These are phyloP conservation scores for Trichoderma sp. DNA, from an alignment of 2,329 filamentous ascomycete genomes.

Conservation along the genomic window DNA sequence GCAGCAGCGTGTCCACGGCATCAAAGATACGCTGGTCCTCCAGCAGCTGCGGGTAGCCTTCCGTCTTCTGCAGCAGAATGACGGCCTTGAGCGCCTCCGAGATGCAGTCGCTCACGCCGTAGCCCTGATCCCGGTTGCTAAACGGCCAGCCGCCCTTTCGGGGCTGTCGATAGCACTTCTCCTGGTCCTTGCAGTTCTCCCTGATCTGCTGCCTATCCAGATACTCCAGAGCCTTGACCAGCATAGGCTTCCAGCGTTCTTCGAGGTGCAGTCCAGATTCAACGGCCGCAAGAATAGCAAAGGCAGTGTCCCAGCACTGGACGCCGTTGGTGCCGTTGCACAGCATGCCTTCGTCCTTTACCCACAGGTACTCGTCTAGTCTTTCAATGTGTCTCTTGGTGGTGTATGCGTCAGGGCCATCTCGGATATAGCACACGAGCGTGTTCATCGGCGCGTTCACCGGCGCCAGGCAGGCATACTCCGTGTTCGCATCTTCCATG, in stretches of 20 bases:
- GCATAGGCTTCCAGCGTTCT: conserved; percentile 77
- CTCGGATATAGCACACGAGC: conserved; percentile 80
- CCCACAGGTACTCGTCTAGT: conserved; percentile 84
- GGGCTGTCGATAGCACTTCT: conserved; percentile 82
- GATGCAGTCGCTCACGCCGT: conserved; percentile 93
- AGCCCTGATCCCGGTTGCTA: conserved; percentile 88
- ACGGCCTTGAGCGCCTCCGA: conserved; percentile 87
- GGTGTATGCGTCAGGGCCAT: conserved; percentile 73
- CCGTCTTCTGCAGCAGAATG: conserved; percentile 78
- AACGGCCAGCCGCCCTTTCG: conserved; percentile 96
- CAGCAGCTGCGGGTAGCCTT: conserved; percentile 73
- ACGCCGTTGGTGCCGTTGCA: conserved; percentile 98
- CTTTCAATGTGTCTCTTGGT: conserved; percentile 79
- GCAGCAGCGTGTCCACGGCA: conserved; percentile 84
- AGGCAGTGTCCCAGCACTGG: conserved; percentile 94
- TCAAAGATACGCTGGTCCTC: conserved; percentile 79
- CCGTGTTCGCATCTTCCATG: conserved; percentile 91
- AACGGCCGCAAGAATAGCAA: conserved; percentile 79
- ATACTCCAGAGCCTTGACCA: conserved; percentile 79
- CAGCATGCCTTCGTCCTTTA: conserved; percentile 90
- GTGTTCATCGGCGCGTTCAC: conserved; percentile 91
- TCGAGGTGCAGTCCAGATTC: conserved; percentile 79
- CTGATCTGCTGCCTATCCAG: conserved; percentile 89
- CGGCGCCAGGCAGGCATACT: conserved; percentile 81
- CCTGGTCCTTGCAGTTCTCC: conserved; percentile 76